These are phyloP conservation scores for Podospora pseudopauciseta DNA, from an alignment of 495 filamentous ascomycete species.

Conservation along the genomic window DNA sequence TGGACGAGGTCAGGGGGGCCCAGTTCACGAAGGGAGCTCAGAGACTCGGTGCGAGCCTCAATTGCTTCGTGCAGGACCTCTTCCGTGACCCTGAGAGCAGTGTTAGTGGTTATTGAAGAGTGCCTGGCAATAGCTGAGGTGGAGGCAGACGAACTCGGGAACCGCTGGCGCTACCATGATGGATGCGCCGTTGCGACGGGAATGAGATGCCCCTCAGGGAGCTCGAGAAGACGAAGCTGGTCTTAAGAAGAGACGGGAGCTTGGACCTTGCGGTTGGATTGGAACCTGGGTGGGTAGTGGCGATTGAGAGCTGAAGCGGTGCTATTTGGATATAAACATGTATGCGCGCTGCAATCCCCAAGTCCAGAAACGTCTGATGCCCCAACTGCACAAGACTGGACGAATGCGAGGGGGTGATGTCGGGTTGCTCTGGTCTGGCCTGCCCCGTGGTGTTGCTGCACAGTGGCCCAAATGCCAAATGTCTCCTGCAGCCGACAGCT, in stretches of 20 bases:
- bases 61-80: constrained; percentile 84
- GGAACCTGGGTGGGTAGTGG: neutral
- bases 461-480: neutral
- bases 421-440: neutral
- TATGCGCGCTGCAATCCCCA: neutral
- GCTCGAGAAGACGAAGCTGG: constrained; percentile 2
- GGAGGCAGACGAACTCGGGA: constrained; percentile 66
- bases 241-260: neutral
- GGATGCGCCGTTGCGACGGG: constrained; percentile 4
- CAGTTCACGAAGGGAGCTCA: constrained; percentile 80
- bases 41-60: constrained; percentile 81
- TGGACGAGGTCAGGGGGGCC: constrained; percentile 95
- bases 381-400: neutral
- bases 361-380: neutral
- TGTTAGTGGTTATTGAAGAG: neutral
- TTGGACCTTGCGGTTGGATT: constrained; percentile 6
- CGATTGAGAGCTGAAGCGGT: too few species aligned
- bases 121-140: constrained; percentile 22
- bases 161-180: constrained; percentile 85
- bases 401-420: neutral
- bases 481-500: neutral
- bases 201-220: constrained; percentile 1
- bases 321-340: neutral
- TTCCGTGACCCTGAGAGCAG: constrained; percentile 72
- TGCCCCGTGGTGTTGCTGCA: neutral